Evolutionary conservation across 495 filamentous ascomycete genomes (phyloP), one percentile per base, ranked within the genome.

Genomic region (Thozetella sp.): DNA sequence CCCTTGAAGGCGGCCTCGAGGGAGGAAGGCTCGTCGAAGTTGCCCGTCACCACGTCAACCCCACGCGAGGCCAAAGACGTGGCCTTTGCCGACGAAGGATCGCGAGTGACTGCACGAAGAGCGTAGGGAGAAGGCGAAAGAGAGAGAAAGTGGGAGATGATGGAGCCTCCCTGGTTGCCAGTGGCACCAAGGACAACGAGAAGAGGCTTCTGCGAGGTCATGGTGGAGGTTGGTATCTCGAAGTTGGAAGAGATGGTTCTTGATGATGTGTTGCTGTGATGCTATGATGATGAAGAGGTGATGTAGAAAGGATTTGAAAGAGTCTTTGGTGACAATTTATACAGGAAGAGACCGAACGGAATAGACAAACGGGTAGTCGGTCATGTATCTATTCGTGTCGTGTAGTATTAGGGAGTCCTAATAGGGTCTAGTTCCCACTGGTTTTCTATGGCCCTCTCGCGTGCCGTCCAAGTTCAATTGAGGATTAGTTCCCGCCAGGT

Each of bases 121-220:
- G 71, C n/a, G n/a, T 48, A 48, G 6, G 43, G 58, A 72, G 75
- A 83, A 25, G 59, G 56, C 20, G 73, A 64, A 6, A 73, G 58
- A 17, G 43, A 26, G 48, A 79, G 68, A 57, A 81, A 74, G 22
- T 67, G 62, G 11, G 65, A 57, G 23, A 76, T 73, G 12, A 82
- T 75, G 9, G 80, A 82, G n/a, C 69, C 74, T 26, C 80, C 78
- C 67, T 86, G 76, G 55, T 62, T 73, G 25, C 73, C 82, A 1
- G 82, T 84, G 59, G 76, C 72, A 25, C 82, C 78, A 30, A 84
- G 73, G 43, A 84, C 66, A 25, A 72, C 74, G 56, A 83, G 73
- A 51, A 77, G 55, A 54, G 43, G 43, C 10, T 20, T 11, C 20
- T 48, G 11, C 43, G 43, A 9, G 43, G 43, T 10, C 43, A 48